These are phyloP conservation scores for Bromus sterilis DNA, from an alignment of 176 grass and related monocot species.

Conservation along the genomic window DNA sequence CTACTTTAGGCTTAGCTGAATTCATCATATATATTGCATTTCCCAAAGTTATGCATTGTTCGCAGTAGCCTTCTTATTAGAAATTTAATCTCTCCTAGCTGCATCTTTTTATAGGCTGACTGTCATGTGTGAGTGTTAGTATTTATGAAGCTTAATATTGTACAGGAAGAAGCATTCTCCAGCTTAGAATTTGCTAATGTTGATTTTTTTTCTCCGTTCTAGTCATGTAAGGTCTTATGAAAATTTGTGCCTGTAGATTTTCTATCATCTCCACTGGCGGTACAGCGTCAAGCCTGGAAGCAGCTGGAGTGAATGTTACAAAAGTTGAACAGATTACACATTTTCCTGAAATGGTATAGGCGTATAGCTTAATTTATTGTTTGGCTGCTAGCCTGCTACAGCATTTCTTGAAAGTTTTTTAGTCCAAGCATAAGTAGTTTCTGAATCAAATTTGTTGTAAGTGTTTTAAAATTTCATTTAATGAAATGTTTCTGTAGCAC, in stretches of 20 bases:
- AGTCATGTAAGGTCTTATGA: background rate
- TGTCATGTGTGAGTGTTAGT: background rate
- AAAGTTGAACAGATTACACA: constrained; percentile 92
- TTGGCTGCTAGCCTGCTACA: background rate
- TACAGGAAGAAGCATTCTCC: background rate
- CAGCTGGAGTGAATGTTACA: constrained; percentile 73
- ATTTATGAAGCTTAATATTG: background rate
- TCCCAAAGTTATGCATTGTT: background rate
- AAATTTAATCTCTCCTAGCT: background rate
- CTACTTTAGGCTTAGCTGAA: background rate
- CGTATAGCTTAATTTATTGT: constrained; percentile 35
- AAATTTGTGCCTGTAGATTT: constrained; percentile 46
- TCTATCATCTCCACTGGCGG: constrained; percentile 84
- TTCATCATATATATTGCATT: background rate
- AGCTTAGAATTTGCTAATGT: background rate
- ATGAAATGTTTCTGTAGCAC: background rate
- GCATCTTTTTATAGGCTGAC: background rate
- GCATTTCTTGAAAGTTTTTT: background rate
- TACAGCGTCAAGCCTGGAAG: constrained; percentile 74
- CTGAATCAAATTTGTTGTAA: background rate
- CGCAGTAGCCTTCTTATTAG: background rate
- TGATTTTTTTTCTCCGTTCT: background rate
- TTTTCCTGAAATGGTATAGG: constrained; percentile 95
- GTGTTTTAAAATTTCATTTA: background rate
- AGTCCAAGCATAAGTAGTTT: background rate